Percentiles rank a stretch among this genome's conserved stretches.
Conservation (phyloP, 2,329 filamentous ascomycete species). For the Penicillium sp. region DNA sequence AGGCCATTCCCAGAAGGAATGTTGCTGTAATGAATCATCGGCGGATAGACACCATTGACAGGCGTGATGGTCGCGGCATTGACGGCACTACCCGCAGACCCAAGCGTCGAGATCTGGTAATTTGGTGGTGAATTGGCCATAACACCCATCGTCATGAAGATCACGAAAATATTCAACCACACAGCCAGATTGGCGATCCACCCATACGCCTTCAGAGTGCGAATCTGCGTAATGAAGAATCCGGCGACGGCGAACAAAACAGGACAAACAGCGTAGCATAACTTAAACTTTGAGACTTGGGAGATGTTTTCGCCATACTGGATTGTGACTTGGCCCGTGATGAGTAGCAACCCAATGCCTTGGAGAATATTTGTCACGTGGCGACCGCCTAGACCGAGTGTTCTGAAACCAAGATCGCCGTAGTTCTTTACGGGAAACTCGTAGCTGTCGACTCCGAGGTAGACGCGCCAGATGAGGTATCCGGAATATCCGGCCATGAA, state of each 20-base stretch:
- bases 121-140: slow-evolving; percentile 53
- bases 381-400: slow-evolving; percentile 39
- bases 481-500: slow-evolving; percentile 33
- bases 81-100: slow-evolving; percentile 28
- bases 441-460: slow-evolving; percentile 43
- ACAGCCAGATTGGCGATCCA: slow-evolving; percentile 58
- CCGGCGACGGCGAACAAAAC: slow-evolving; percentile 53
- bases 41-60: slow-evolving; percentile 31
- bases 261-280: slow-evolving; percentile 56
- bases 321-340: slow-evolving; percentile 55
- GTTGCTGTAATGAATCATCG: slow-evolving; percentile 43
- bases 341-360: slow-evolving; percentile 47
- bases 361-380: slow-evolving; percentile 42
- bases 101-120: slow-evolving; percentile 35
- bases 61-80: slow-evolving; percentile 25
- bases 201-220: slow-evolving; percentile 55
- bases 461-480: slow-evolving; percentile 42
- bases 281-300: slow-evolving; percentile 50
- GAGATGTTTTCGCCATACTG: slow-evolving; percentile 56
- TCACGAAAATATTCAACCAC: slow-evolving; percentile 56
- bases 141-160: slow-evolving; percentile 58
- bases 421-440: slow-evolving; percentile 43
- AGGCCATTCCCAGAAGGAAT: slow-evolving; percentile 42
- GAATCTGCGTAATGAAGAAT: slow-evolving; percentile 56
- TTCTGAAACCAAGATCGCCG: slow-evolving; percentile 43